phyloP scores from a whole-genome alignment of 495 filamentous ascomycete genomes.

The Penicillium arizonense region DNA sequence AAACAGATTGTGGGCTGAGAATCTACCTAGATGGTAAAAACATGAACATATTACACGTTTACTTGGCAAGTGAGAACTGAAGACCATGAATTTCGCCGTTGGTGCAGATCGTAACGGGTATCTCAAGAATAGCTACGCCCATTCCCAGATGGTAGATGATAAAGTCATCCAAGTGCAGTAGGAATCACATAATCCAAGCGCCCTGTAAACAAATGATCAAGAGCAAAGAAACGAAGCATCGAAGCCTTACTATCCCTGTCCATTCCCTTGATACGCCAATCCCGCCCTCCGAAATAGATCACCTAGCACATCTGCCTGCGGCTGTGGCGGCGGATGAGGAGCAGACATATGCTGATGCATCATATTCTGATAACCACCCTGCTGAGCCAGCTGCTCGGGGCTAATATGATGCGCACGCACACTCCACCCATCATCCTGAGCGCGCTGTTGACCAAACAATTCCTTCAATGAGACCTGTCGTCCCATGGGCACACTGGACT shows the following conservation, averaged over 20 bases:
- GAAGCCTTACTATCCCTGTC: conserved; percentile 12
- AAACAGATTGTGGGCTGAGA: conserved; percentile 42
- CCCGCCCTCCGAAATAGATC: conserved; percentile 45
- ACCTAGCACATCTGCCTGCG: conserved; percentile 35
- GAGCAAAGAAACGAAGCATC: neutral
- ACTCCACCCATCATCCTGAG: conserved; percentile 51
- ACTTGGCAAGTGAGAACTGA: neutral
- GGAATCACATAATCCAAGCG: conserved; percentile 13
- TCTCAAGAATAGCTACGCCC: conserved; percentile 24
- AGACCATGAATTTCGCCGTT: conserved; percentile 1
- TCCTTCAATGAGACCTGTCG: conserved; percentile 54
- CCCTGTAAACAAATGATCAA: conserved; percentile 9
- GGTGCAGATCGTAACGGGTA: conserved; percentile 23
- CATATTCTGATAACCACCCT: conserved; percentile 12
- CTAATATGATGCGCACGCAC: conserved; percentile 42
- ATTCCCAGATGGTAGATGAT: conserved; percentile 1
- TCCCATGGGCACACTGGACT: conserved; percentile 47
- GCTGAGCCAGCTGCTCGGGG: conserved; percentile 11
- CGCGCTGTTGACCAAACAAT: conserved; percentile 54
- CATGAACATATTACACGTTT: too few species aligned
- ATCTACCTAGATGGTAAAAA: neutral
- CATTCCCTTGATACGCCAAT: conserved; percentile 30
- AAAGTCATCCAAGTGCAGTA: conserved; percentile 5
- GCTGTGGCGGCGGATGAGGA: conserved; percentile 15
- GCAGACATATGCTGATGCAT: conserved; percentile 12